Evolutionary conservation across 2,329 filamentous ascomycete species (phyloP).

Genomic region (Fusarium virguliforme): DNA sequence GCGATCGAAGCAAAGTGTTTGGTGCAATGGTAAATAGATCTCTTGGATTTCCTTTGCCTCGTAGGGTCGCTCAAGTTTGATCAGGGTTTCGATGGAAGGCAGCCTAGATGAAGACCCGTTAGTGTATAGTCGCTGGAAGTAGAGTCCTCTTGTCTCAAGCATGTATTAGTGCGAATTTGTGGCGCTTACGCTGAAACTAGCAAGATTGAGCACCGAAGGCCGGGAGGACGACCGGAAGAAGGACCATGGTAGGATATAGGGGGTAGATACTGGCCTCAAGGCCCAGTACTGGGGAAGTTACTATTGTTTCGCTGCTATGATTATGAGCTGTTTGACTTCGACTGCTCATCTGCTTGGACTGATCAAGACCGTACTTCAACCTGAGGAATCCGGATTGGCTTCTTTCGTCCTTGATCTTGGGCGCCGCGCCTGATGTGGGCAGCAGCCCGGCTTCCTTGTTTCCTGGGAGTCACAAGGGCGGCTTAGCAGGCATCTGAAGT

Average conservation of each 20-base stretch:
- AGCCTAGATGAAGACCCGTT: neutral
- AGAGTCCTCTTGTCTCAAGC: neutral
- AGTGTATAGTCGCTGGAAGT: neutral
- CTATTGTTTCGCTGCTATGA: too few relatives aligned
- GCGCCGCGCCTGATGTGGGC: too few relatives aligned
- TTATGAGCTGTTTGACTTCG: too few relatives aligned
- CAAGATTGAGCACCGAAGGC: neutral
- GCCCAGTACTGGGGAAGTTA: fast-evolving
- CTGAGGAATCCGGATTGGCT: too few relatives aligned
- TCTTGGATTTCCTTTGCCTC: too few relatives aligned
- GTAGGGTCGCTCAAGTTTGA: neutral
- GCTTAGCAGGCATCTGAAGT: neutral
- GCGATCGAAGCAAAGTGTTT: neutral
- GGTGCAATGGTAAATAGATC: neutral
- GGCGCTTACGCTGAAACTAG: neutral
- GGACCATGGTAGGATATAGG: neutral
- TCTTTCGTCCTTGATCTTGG: too few relatives aligned
- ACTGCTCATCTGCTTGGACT: too few relatives aligned
- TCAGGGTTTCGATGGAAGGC: fast-evolving
- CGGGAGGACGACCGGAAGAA: neutral
- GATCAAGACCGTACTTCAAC: too few relatives aligned
- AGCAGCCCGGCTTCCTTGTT: too few relatives aligned
- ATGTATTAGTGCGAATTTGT: too few relatives aligned
- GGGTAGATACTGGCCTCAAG: neutral
- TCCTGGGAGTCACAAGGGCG: neutral